These are phyloP conservation scores for Macrolepiota dolichaula DNA, from an alignment of 768 basidiomycete species.

Conservation along the genomic window DNA sequence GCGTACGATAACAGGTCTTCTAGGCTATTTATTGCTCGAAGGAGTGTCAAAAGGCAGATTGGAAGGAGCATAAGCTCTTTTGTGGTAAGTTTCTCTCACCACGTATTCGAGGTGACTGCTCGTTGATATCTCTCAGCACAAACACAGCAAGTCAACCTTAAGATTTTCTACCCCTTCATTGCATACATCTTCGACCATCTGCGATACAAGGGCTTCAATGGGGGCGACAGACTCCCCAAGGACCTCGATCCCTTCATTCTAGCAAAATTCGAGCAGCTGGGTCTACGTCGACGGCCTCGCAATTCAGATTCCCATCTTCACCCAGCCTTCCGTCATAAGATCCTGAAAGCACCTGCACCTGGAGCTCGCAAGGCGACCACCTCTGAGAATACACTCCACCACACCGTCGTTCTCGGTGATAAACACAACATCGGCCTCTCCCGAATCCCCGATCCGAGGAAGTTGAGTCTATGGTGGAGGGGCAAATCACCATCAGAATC, in stretches of 20 bases:
- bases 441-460: background rate
- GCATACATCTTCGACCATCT: constrained; percentile 11
- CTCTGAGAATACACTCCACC: background rate
- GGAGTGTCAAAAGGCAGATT: constrained; percentile 15
- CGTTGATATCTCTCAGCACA: constrained; percentile 6
- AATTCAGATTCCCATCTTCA: background rate
- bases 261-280: background rate
- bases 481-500: background rate
- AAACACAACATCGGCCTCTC: background rate
- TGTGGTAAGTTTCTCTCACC: constrained; percentile 8
- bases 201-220: background rate
- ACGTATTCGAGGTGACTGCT: background rate
- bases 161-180: constrained; percentile 14
- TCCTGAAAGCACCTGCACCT: constrained; percentile 12
- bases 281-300: background rate
- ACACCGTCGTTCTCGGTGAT: background rate
- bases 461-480: background rate
- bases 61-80: constrained; percentile 11
- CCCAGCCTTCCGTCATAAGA: constrained; percentile 13
- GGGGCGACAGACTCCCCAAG: background rate
- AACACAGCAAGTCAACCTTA: constrained; percentile 14
- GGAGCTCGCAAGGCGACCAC: background rate
- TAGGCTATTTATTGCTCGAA: constrained; percentile 14
- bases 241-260: background rate
- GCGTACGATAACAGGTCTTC: background rate